Evolutionary conservation across 139 green algal species (phyloP), one percentile per base, ranked within the genome.

Genomic region (Closterium sp.): DNA sequence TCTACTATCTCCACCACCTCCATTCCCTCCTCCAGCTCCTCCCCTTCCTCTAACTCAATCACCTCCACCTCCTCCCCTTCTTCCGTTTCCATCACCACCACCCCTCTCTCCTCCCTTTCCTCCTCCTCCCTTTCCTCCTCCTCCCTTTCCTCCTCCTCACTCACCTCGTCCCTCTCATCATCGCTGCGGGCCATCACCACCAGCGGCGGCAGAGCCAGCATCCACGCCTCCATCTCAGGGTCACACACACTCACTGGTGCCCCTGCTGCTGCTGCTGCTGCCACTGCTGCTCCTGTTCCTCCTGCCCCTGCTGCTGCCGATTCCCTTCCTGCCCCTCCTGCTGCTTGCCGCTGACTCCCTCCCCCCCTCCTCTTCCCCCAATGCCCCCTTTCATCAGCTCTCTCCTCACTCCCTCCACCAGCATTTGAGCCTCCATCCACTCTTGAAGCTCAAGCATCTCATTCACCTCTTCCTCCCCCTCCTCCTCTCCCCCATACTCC

Each of bases 361-460:
- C 55, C 0, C 4, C 55, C 55, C 2, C 55, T 76, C 55, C 55
- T 16, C 55, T 76, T 28, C 55, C 55, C 55, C 55, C 55, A 3
- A 19, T 76, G 16, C 55, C 55, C 25, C 55, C 55, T 16, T 19
- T 16, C 55, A 12, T 76, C 16, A 76, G 12, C 55, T 16, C 32
- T 36, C 89, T 91, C 35, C 30, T 31, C 85, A 33, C 87, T 34
- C 89, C 28, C 86, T 92, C 86, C 87, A 83, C 89, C 33, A 66
- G 34, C 87, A n/a, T 38, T 7, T 91, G 33, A 12, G 30, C 33
- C 89, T 92, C 87, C 86, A 90, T 91, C 85, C n/a, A 92, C 84
- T 92, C 92, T n/a, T 92, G 55, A 76, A 76, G 55, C 55, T 76
- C 55, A 2, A 76, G 16, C 4, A 76, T 66, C 25, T 92, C 34